Base-by-base conservation (phyloP, 306 rosid species). In the Macrotyloma uniflorum region DNA sequence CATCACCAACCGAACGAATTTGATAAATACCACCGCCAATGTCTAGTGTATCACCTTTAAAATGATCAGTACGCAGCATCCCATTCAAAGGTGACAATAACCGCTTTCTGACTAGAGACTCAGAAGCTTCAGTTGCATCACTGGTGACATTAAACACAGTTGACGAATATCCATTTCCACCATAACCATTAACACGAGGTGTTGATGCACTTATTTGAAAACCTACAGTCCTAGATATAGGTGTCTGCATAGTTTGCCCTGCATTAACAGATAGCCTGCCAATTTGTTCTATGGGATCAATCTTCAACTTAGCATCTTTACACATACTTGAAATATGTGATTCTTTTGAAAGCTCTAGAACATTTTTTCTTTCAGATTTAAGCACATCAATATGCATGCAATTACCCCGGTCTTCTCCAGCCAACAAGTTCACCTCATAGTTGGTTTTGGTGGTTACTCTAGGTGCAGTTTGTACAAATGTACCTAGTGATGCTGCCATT, bases 31-130 rank as follows among this genome's bases (percentile, higher is more conserved):
- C 86, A 46, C 61, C 26, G 26, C 62, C 81, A 78, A 83, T 85
- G 69, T 85, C 85, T 54, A 59, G 68, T 57, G 74, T 63, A 72
- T 85, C 85, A n/a, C 86, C 89, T 46, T 67, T 75, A 51, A 64
- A 86, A 49, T 77, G 88, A 84, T 85, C 90, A 9, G 83, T 78
- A 43, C 68, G 86, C 80, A 83, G 69, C 80, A 83, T 77, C 59
- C 82, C 90, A 71, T 81, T 87, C 87, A 91, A 77, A 76, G 96
- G 91, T 26, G 96, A 89, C 40, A 75, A 82, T 51, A 89, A 66
- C 36, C 81, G 75, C 72, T 89, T 89, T 84, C 80, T 83, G 73
- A 75, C 83, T 4, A 63, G 71, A 23, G 84, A 84, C 42, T 79
- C 76, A 0, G 85, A 70, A 63, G 53, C 84, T 72, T 85, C 87